Conservation (phyloP, 805 yeast genomes). For the Candida ponderosae region DNA sequence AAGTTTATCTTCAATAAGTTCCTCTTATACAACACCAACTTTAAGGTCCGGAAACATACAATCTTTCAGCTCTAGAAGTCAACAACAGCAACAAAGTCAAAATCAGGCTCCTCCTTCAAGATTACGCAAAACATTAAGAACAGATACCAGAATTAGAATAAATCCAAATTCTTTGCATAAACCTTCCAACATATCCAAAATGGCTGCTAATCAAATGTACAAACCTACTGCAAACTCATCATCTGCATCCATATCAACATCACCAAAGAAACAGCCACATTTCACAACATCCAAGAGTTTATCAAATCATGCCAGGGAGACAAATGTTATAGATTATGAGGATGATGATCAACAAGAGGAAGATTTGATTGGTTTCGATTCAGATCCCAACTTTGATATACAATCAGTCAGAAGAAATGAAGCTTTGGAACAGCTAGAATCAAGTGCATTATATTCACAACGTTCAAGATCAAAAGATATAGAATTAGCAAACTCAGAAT, state of each 20-base stretch:
- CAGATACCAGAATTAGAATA: constrained; percentile 7
- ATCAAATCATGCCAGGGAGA: neutral
- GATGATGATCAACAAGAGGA: constrained; percentile 1
- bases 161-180: neutral
- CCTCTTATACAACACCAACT: constrained; percentile 15
- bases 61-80: constrained; percentile 14
- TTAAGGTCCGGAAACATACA: constrained; percentile 17
- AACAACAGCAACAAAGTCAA: constrained; percentile 11
- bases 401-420: constrained; percentile 14
- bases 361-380: neutral
- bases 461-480: constrained; percentile 8
- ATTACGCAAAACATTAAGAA: constrained; percentile 26
- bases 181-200: constrained; percentile 16
- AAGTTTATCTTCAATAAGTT: neutral
- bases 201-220: constrained; percentile 17
- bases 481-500: constrained; percentile 1
- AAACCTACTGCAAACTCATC: constrained; percentile 9
- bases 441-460: constrained; percentile 14
- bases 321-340: neutral
- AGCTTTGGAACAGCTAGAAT: constrained; percentile 17
- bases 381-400: constrained; percentile 11
- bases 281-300: neutral
- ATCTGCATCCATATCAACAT: constrained; percentile 5
- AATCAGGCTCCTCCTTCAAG: constrained; percentile 12
- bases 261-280: neutral